Evolutionary conservation across 768 basidiomycete species (phyloP), one percentile per base, ranked within the genome.

Genomic region (Lactifluus hygrophoroides): DNA sequence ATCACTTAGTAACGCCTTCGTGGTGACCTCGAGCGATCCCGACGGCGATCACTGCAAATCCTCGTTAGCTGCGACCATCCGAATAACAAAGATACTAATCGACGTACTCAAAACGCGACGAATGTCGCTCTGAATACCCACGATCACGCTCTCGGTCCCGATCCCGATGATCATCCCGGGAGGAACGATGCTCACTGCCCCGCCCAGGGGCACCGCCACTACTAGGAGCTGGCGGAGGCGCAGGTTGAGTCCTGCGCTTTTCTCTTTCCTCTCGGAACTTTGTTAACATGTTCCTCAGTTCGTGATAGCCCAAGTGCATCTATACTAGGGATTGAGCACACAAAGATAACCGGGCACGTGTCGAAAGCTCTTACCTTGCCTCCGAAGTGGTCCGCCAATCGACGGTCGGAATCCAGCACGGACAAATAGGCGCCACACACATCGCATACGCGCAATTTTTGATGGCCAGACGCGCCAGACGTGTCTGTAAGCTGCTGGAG

Each of bases 301-400:
- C 94, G 71, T 97, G 94, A 75, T 99, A 99, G 10, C 96, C 96
- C 68, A 98, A 73, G 77, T 98, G 96, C 91, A 99, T 95, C 96
- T 97, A 71, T 47, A 45, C 32, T 9, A 58, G 48, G n/a, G 19
- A 35, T 30, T 37, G 27, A 35, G 44, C 5, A 25, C 9, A 13
- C n/a, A 11, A 38, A 51, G 11, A 32, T 34, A 37, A 38, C 27
- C 19, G 43, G 3, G 28, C 30, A 28, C 16, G 28, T 46, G 25
- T 27, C 10, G 14, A 17, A 11, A 37, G 25, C 14, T 73, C 87
- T 71, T 67, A 91, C 95, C 78, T 99, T 99, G 68, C 96, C 96
- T 73, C 96, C 96, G 77, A 99, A 99, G 73, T 99, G 96, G 77
- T 99, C 96, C 51, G 96, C 96, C 60, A 99, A 77, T 70, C 96